These are phyloP conservation scores for Globisporangium viniferum DNA, from an alignment of 352 stramenopile species.

Conservation along the genomic window DNA sequence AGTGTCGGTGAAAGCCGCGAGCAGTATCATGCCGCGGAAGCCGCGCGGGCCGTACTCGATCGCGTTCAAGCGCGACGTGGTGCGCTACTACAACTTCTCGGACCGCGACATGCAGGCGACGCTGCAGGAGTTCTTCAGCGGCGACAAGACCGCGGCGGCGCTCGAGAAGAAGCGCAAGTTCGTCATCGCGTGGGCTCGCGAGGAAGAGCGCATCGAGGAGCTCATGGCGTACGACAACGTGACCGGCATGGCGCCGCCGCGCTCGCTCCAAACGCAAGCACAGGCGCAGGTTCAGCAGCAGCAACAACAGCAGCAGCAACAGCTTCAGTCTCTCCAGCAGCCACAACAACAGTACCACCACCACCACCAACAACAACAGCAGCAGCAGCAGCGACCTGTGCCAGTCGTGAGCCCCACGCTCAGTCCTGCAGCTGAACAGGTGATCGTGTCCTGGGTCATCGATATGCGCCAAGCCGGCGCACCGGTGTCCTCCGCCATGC, in stretches of 20 bases:
- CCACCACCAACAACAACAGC: neutral
- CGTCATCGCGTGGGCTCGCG: conserved; percentile 13
- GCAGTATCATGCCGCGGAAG: conserved; percentile 8
- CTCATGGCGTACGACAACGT: conserved; percentile 18
- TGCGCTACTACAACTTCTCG: conserved; percentile 16
- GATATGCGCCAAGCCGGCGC: conserved; percentile 11
- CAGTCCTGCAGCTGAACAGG: conserved; percentile 6
- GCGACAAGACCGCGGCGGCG: conserved; percentile 13
- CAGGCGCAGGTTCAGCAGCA: neutral
- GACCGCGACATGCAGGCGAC: conserved; percentile 16
- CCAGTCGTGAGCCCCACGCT: conserved; percentile 5
- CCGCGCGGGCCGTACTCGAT: conserved; percentile 18
- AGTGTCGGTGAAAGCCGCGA: conserved; percentile 9
- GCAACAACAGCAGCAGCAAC: conserved; percentile 6
- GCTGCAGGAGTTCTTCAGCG: conserved; percentile 15
- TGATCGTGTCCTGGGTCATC: conserved; percentile 18
- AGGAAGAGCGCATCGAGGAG: conserved; percentile 17
- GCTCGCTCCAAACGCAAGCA: neutral
- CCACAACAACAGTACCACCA: neutral
- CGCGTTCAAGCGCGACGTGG: conserved; percentile 20
- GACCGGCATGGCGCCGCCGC: conserved; percentile 1
- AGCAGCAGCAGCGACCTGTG: conserved; percentile 5
- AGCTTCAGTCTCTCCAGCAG: neutral
- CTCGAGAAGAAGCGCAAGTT: conserved; percentile 22
- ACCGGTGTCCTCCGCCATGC: conserved; percentile 14